A percentile compares a stretch with the other conserved stretches of the same genome.
Evolutionary conservation across 139 green algal genomes (phyloP).

Genomic region (Micromonas pusilla): DNA sequence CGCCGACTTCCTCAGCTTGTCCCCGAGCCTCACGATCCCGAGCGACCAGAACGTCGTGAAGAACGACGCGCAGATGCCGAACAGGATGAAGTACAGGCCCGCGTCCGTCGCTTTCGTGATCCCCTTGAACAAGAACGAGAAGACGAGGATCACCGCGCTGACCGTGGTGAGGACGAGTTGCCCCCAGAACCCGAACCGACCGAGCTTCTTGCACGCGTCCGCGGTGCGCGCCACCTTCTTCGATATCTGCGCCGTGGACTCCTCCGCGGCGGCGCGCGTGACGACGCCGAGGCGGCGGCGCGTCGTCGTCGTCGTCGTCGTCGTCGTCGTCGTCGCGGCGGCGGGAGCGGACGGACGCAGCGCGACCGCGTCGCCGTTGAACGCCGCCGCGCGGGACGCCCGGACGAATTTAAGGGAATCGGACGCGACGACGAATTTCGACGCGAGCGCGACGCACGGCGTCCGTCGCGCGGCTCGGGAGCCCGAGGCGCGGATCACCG

Average conservation of each 20-base stretch:
- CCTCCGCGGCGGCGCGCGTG: neutral
- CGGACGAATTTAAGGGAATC: no score
- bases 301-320: no score
- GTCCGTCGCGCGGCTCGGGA: no score
- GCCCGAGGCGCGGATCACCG: no score
- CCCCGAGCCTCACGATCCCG: slow-evolving; percentile 65
- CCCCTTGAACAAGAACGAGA: slow-evolving; percentile 52
- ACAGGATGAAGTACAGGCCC: slow-evolving; percentile 75
- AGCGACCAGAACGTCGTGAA: slow-evolving; percentile 86
- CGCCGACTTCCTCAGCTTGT: slow-evolving; percentile 40
- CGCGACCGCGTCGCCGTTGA: no score
- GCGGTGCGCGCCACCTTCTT: slow-evolving; percentile 6
- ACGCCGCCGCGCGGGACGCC: no score
- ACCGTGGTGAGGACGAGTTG: slow-evolving; percentile 85
- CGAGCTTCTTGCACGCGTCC: slow-evolving; percentile 13
- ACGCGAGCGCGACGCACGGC: no score
- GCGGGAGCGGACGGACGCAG: no score
- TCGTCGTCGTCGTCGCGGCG: no score
- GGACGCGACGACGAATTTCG: no score
- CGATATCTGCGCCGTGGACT: neutral
- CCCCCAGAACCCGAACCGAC: slow-evolving; percentile 62
- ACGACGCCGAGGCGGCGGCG: no score
- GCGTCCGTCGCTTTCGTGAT: slow-evolving; percentile 18
- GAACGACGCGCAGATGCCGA: slow-evolving; percentile 80
- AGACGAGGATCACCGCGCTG: slow-evolving; percentile 84